These are phyloP conservation scores for Talaromyces sp. DNA, from an alignment of 2,329 filamentous ascomycete genomes.

Conservation along the genomic window DNA sequence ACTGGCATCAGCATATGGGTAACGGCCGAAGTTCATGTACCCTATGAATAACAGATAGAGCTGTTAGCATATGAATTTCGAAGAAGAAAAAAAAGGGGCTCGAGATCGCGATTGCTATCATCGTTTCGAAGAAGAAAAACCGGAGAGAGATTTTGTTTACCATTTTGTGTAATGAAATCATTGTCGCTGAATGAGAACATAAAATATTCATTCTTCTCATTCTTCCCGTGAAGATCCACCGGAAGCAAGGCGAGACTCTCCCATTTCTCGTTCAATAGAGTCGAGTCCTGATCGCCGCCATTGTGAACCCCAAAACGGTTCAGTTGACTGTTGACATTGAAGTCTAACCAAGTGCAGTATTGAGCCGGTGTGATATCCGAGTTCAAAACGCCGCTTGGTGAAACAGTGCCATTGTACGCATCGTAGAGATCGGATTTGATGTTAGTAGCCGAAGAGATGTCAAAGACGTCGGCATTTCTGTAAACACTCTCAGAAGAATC, in stretches of 20 bases:
- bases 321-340: conserved; percentile 63
- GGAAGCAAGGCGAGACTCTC: conserved; percentile 64
- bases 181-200: conserved; percentile 67
- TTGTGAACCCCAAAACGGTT: conserved; percentile 65
- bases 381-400: conserved; percentile 52
- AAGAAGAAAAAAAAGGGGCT: background rate
- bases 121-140: background rate
- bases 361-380: conserved; percentile 53
- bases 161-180: conserved; percentile 71
- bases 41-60: conserved; percentile 33
- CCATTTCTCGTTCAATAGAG: conserved; percentile 72
- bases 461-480: conserved; percentile 66
- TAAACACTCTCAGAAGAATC: conserved; percentile 55
- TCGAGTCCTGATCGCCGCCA: conserved; percentile 57
- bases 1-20: conserved; percentile 54
- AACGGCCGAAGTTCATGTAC: conserved; percentile 55
- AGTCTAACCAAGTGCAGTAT: conserved; percentile 66
- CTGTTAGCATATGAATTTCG: background rate
- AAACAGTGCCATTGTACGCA: conserved; percentile 42
- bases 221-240: conserved; percentile 45
- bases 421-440: conserved; percentile 49
- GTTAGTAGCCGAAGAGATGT: conserved; percentile 60
- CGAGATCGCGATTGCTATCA: background rate
- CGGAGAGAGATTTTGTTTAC: conserved; percentile 35
- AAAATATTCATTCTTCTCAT: conserved; percentile 59